Evolutionary conservation across 768 basidiomycete genomes (phyloP).

Genomic region (Rhizopogon vesiculosus): DNA sequence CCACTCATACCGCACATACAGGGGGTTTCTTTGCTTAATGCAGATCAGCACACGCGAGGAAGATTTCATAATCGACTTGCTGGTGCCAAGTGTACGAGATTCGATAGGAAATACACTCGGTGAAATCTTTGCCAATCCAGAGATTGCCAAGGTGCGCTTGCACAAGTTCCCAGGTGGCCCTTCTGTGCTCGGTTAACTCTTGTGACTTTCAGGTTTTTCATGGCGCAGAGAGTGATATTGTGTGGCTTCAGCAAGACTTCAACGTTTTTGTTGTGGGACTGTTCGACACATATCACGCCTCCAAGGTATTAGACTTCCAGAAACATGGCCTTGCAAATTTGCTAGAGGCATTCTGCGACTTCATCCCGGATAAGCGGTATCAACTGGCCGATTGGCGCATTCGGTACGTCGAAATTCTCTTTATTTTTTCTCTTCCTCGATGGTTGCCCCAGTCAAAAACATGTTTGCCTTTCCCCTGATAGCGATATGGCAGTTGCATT

Average conservation of each 20-base stretch:
- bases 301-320: constrained; percentile 80
- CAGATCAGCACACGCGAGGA: constrained; percentile 79
- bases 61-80: constrained; percentile 85
- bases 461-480: too few relatives aligned
- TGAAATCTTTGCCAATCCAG: constrained; percentile 80
- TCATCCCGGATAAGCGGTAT: constrained; percentile 90
- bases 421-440: neutral
- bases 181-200: neutral
- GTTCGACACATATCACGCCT: constrained; percentile 98
- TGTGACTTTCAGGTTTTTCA: constrained; percentile 68
- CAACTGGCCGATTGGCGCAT: constrained; percentile 98
- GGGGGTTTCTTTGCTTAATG: constrained; percentile 90
- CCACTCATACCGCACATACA: constrained; percentile 81
- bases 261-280: constrained; percentile 90
- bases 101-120: constrained; percentile 64
- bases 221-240: constrained; percentile 89
- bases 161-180: neutral
- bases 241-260: constrained; percentile 97
- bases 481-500: neutral
- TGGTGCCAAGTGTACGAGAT: constrained; percentile 58
- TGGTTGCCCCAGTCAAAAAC: neutral
- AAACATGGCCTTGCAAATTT: constrained; percentile 81
- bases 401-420: constrained; percentile 39
- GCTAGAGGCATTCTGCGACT: constrained; percentile 86
- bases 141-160: constrained; percentile 70